A percentile compares a stretch with the other conserved stretches of the same genome.
These are phyloP conservation scores for apple (Malus domestica) DNA, from an alignment of 306 rosid genomes.

Conservation along the genomic window ASM211411v1 NC_041800.1:9428501-9429000, in stretches of 20 bases:
- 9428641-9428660: not conserved
- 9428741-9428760: slow-evolving; percentile 23
- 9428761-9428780: slow-evolving; percentile 46
- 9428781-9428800: slow-evolving; percentile 61
- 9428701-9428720: slow-evolving; percentile 81
- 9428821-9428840: slow-evolving; percentile 33
- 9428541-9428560: slow-evolving; percentile 52
- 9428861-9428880: not conserved
- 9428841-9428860: slow-evolving; percentile 14
- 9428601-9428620: not conserved
- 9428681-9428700: slow-evolving; percentile 49
- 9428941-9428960: not conserved
- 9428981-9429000: not conserved
- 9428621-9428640: not conserved
- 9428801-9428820: slow-evolving; percentile 27
- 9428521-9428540: slow-evolving; percentile 39
- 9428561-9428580: slow-evolving; percentile 62
- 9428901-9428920: not conserved
- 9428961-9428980: not conserved
- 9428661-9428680: slow-evolving; percentile 7
- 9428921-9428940: not conserved
- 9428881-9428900: not conserved
- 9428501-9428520: slow-evolving; percentile 72
- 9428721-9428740: slow-evolving; percentile 50
- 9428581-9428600: slow-evolving; percentile 1